Percentiles rank a stretch among this genome's conserved stretches.
Conservation (phyloP, 2,329 filamentous ascomycete species). For the Colletotrichum sansevieriae region DNA sequence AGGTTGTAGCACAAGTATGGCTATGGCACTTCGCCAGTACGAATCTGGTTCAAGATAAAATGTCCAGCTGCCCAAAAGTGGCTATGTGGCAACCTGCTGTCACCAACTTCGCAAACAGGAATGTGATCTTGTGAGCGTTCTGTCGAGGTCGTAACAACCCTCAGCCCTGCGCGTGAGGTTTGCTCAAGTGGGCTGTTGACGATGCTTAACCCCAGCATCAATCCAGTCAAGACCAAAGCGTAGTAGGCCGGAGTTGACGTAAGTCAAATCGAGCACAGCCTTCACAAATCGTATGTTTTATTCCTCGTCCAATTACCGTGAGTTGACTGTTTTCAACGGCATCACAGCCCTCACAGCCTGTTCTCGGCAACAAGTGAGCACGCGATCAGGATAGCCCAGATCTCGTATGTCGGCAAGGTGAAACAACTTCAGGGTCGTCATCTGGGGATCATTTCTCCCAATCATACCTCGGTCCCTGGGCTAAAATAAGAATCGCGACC, state of each 20-base stretch:
- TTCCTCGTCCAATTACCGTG: too few species aligned
- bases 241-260: not conserved
- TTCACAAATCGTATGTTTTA: not conserved
- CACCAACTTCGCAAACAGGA: conserved; percentile 11
- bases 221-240: not conserved
- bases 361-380: conserved; percentile 14
- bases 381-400: conserved; percentile 21
- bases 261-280: conserved; percentile 23
- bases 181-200: not conserved
- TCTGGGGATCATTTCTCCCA: conserved; percentile 19
- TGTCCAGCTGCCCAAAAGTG: conserved; percentile 27
- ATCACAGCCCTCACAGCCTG: not conserved
- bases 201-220: not conserved
- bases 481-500: conserved; percentile 31
- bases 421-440: conserved; percentile 4
- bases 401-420: conserved; percentile 23
- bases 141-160: not conserved
- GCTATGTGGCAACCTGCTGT: conserved; percentile 18
- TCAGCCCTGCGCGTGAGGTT: conserved; percentile 23
- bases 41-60: not conserved
- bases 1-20: too few species aligned
- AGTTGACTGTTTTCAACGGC: conserved; percentile 7
- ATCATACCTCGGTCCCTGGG: conserved; percentile 19
- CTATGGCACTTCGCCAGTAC: too few species aligned
- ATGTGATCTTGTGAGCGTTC: conserved; percentile 20